Base-by-base conservation (phyloP, 2,329 filamentous ascomycete genomes). In the Sporothrix variecibatus region DNA sequence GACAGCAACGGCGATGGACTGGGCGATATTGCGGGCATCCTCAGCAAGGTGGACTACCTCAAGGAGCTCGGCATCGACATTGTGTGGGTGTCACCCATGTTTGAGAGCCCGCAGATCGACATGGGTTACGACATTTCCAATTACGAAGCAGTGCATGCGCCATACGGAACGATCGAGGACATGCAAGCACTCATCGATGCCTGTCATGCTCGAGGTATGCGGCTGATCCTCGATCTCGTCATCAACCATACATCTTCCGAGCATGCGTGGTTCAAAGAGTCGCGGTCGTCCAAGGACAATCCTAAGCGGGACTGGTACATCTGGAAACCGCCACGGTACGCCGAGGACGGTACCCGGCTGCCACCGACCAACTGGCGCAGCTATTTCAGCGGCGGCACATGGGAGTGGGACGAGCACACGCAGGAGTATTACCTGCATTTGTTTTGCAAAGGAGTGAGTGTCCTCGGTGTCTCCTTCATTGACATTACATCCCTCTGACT, bases 361-460 rank as follows among this genome's bases (percentile, higher is more conserved):
- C 90, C 92, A 0, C 93, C 93, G 0, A 95, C 93, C 77, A 95
- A 95, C 81, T 95, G 92, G 91, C 87, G 82, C 77, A 87, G 82
- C 83, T 89, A 86, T 82, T 92, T 90, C 76, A 86, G 86, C 15
- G 87, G 86, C 20, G 87, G 87, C 72, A 89, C 87, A 0, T 94
- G 92, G 92, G 84, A 90, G 75, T 95, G 89, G 84, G 92, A 94
- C 78, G 89, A 93, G 77, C 80, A 82, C n/a, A 93, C 92, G 0
- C 85, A 87, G 67, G 91, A 95, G 81, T 95, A 94, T 81, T 95
- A 94, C 78, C 87, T 95, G 0, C 90, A 92, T 75, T 86, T 96
- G 12, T 97, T 97, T 94, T 80, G 90, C 91, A 7, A 87, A 73
- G 20, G 73, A 78, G 76, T 75, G 51, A 20, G 71, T 53, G 12